Percentiles rank a stretch among this genome's conserved stretches.
phyloP scores from a whole-genome alignment of 2,329 filamentous ascomycete genomes.

The Fusarium sp. region DNA sequence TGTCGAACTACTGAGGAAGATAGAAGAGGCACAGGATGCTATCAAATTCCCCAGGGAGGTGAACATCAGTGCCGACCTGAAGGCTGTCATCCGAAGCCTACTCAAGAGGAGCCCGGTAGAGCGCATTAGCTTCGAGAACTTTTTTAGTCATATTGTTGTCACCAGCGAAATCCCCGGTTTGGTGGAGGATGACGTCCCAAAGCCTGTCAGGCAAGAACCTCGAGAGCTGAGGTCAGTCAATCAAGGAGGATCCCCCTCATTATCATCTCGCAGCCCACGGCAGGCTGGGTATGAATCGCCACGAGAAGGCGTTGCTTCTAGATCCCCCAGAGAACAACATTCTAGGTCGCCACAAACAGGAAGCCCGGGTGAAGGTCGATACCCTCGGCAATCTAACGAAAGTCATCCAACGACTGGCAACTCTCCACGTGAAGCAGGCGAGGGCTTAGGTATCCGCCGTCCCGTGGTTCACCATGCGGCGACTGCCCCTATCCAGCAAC shows the following conservation, averaged over 20 bases:
- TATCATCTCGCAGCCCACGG: conserved; percentile 47
- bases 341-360: conserved; percentile 55
- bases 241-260: conserved; percentile 44
- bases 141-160: conserved; percentile 81
- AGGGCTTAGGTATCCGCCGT: conserved; percentile 63
- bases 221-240: conserved; percentile 50
- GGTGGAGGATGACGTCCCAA: conserved; percentile 76
- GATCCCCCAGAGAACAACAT: conserved; percentile 55
- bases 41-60: conserved; percentile 84
- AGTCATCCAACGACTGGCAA: conserved; percentile 48
- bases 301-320: conserved; percentile 48
- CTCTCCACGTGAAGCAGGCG: conserved; percentile 57
- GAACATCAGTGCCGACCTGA: conserved; percentile 77
- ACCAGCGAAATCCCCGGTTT: conserved; percentile 80
- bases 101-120: conserved; percentile 88
- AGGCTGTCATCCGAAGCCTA: conserved; percentile 79
- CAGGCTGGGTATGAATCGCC: conserved; percentile 51
- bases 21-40: conserved; percentile 85
- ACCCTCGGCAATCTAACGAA: conserved; percentile 44
- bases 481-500: conserved; percentile 59
- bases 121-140: conserved; percentile 83
- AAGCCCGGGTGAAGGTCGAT: conserved; percentile 53
- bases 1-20: conserved; percentile 90
- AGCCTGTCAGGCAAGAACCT: conserved; percentile 49
- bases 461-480: conserved; percentile 57